Base-by-base conservation (phyloP, 805 yeast species). In the Scheffersomyces amazonensis region DNA sequence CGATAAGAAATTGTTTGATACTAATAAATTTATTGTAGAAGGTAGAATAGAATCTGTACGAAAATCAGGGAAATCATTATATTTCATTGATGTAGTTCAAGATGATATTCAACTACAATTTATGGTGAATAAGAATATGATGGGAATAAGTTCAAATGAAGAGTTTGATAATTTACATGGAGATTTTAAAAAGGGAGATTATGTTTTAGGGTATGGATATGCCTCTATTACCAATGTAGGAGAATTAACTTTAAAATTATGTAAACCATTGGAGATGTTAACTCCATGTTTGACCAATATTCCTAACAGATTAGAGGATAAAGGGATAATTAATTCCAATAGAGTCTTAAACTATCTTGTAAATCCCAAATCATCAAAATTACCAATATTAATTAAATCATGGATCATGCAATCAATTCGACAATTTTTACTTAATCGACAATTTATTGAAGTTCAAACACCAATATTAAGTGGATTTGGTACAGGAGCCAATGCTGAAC, bases 401-500 rank as follows among this genome's bases (percentile, higher is more conserved):
- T 51, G 62, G n/a, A 64, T 89, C 1, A 67, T 82, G 2, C 65
- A 68, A 9, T 55, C 71, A 2, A 66, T 91, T 3, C 64, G 96
- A 16, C 44, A 53, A 1, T 89, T 77, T 49, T 70, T 91, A 16
- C 68, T 71, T 29, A 49, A 53, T 0, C 61, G 65, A 16, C 78
- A 68, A 1, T 93, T 89, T 47, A 44, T 86, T 2, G 96, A 89
- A 56, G 95, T 93, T 0, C 85, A 83, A 36, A 93, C 99, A 0
- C 99, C 99, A 0, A 76, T 89, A 1, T 60, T 93, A 10, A 76
- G 88, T 0, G 80, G 81, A 1, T 64, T 69, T 23, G 78, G 89
- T 0, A 86, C 88, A 13, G 99, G 99, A 2, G 99, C 99, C 4
- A 80, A 81, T 50, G 98, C 99, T 0, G 74, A 75, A n/a, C 96